These are phyloP conservation scores for Calonectria pseudoturangicola DNA, from an alignment of 2,329 filamentous ascomycete species.

Conservation along the genomic window DNA sequence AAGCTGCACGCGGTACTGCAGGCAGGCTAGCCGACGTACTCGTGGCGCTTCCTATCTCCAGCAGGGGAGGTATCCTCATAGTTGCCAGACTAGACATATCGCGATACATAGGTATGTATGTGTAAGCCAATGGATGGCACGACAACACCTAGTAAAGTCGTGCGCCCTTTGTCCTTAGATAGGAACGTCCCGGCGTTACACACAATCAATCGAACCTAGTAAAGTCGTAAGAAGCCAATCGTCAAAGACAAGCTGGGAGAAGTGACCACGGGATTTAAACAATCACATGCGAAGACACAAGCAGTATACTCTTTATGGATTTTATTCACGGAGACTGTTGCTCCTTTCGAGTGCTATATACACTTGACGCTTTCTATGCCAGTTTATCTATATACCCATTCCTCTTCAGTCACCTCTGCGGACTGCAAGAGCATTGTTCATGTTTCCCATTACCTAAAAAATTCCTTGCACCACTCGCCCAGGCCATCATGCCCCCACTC, in stretches of 20 bases:
- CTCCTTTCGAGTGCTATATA: constrained; percentile 48
- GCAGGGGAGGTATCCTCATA: not conserved
- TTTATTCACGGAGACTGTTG: constrained; percentile 47
- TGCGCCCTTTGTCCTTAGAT: too few species aligned
- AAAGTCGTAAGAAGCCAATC: too few species aligned
- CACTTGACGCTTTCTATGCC: constrained; percentile 42
- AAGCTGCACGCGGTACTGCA: not conserved
- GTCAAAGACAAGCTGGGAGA: too few species aligned
- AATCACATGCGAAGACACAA: not conserved
- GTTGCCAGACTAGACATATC: not conserved
- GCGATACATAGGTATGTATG: not conserved
- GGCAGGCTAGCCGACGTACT: not conserved
- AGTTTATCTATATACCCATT: constrained; percentile 49
- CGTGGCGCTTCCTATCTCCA: not conserved
- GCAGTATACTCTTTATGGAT: constrained; percentile 24
- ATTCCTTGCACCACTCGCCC: constrained; percentile 39
- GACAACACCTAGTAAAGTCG: too few species aligned
- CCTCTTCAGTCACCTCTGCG: constrained; percentile 35
- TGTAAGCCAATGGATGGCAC: not conserved
- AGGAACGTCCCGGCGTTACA: too few species aligned
- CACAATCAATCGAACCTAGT: too few species aligned
- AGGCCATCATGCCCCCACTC: constrained; percentile 49
- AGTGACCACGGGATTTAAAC: too few species aligned
- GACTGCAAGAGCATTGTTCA: constrained; percentile 47
- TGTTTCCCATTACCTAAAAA: constrained; percentile 49